Percentiles rank a stretch among this genome's conserved stretches.
Evolutionary conservation across 2,329 filamentous ascomycete species (phyloP).

Genomic region (Beauveria rudraprayagi): DNA sequence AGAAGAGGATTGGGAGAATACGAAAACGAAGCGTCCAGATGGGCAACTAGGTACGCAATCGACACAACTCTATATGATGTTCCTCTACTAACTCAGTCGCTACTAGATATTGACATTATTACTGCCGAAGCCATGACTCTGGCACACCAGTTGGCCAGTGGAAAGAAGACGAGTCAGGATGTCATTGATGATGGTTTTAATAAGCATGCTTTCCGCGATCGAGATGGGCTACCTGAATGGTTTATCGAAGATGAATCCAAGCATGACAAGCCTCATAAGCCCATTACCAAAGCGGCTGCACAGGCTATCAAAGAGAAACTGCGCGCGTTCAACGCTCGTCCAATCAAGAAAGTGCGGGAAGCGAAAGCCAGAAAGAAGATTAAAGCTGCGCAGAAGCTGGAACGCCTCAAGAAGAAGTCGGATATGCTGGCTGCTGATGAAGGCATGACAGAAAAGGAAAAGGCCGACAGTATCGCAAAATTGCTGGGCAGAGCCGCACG

Average conservation of each 20-base stretch:
- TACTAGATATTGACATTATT: constrained; percentile 86
- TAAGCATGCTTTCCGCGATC: constrained; percentile 82
- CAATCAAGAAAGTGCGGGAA: constrained; percentile 98
- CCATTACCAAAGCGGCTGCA: constrained; percentile 86
- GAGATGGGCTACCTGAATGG: constrained; percentile 92
- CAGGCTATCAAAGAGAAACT: constrained; percentile 90
- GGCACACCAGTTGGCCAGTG: constrained; percentile 83
- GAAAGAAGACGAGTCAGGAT: constrained; percentile 70
- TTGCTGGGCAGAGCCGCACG: constrained; percentile 74
- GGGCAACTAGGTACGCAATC: constrained; percentile 48
- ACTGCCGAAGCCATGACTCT: constrained; percentile 99
- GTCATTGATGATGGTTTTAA: constrained; percentile 90
- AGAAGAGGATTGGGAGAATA: constrained; percentile 57
- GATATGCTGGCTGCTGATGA: constrained; percentile 83
- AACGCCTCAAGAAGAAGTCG: constrained; percentile 97
- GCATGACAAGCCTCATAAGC: constrained; percentile 77
- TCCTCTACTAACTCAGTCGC: constrained; percentile 15
- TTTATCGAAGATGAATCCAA: constrained; percentile 86
- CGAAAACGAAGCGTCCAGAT: constrained; percentile 54
- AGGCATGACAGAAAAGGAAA: constrained; percentile 91
- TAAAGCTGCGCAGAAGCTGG: constrained; percentile 79
- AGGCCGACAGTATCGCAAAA: constrained; percentile 74
- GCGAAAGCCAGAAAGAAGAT: constrained; percentile 96
- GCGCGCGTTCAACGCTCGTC: constrained; percentile 85
- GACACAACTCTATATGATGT: background rate